Conservation (phyloP, 2,329 filamentous ascomycete genomes). For the Beauveria sp. region DNA sequence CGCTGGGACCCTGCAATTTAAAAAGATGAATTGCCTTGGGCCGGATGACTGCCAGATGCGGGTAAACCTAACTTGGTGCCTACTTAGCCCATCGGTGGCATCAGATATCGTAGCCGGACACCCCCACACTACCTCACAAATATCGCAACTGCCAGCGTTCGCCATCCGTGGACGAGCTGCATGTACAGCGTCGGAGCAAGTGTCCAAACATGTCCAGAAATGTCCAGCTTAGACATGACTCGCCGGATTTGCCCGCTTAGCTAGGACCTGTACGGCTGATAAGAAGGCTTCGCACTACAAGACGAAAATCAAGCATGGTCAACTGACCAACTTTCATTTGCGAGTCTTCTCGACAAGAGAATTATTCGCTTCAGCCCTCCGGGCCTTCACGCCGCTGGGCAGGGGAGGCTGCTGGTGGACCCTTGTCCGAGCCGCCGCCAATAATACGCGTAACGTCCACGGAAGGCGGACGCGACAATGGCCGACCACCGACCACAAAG, state of each 20-base stretch:
- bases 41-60: neutral
- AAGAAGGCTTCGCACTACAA: neutral
- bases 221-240: neutral
- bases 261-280: neutral
- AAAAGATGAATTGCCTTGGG: neutral
- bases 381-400: neutral
- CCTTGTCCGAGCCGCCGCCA: neutral
- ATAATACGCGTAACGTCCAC: neutral
- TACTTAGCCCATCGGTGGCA: neutral
- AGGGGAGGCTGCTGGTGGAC: neutral
- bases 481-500: neutral
- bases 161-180: neutral
- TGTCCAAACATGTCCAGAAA: neutral
- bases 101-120: neutral
- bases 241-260: conserved; percentile 3
- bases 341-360: neutral
- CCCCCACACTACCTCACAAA: neutral
- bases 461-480: neutral
- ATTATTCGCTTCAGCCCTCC: conserved; percentile 1
- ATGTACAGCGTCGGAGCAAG: neutral
- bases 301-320: neutral
- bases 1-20: neutral
- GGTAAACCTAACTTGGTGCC: neutral
- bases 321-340: neutral
- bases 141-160: neutral